Conservation (phyloP, 768 basidiomycete species). For the Coprinopsis sp. region DNA sequence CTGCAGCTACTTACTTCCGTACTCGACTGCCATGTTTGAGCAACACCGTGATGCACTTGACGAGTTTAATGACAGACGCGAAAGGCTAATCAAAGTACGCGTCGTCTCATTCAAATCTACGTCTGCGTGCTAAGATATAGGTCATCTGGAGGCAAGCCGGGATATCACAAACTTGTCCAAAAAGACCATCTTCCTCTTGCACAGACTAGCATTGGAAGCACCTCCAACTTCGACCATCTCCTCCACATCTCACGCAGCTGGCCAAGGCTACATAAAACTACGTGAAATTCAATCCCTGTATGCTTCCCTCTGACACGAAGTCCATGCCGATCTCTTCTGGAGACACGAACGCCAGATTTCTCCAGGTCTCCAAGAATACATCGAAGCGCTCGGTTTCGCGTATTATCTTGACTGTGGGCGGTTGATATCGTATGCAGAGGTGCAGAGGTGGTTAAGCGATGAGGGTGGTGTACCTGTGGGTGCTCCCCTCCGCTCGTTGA, state of each 20-base stretch:
- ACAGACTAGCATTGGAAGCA: slow-evolving; percentile 52
- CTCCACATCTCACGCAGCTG: slow-evolving; percentile 34
- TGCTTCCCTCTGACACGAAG: slow-evolving; percentile 52
- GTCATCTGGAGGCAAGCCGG: slow-evolving; percentile 55
- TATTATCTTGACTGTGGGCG: slow-evolving; percentile 72
- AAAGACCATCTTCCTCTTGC: slow-evolving; percentile 89
- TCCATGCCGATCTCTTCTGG: slow-evolving; percentile 72
- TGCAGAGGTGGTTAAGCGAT: slow-evolving; percentile 61
- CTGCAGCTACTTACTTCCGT: neutral
- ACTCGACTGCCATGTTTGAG: slow-evolving; percentile 39
- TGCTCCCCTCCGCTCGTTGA: slow-evolving; percentile 13
- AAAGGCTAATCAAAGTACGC: slow-evolving; percentile 87
- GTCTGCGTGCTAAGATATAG: neutral
- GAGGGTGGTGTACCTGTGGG: slow-evolving; percentile 61
- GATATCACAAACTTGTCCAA: slow-evolving; percentile 91
- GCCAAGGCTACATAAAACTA: slow-evolving; percentile 55
- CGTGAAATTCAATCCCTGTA: slow-evolving; percentile 64
- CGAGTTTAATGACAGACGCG: slow-evolving; percentile 80
- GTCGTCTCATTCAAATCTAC: slow-evolving; percentile 8
- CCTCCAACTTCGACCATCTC: slow-evolving; percentile 18
- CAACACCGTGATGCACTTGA: slow-evolving; percentile 71
- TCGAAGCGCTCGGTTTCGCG: slow-evolving; percentile 87
- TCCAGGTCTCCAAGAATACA: slow-evolving; percentile 89
- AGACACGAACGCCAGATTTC: slow-evolving; percentile 69
- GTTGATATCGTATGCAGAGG: slow-evolving; percentile 64